Base-by-base conservation (phyloP, 1,139 yeast genomes). In the Taphrina flavorubra region DNA sequence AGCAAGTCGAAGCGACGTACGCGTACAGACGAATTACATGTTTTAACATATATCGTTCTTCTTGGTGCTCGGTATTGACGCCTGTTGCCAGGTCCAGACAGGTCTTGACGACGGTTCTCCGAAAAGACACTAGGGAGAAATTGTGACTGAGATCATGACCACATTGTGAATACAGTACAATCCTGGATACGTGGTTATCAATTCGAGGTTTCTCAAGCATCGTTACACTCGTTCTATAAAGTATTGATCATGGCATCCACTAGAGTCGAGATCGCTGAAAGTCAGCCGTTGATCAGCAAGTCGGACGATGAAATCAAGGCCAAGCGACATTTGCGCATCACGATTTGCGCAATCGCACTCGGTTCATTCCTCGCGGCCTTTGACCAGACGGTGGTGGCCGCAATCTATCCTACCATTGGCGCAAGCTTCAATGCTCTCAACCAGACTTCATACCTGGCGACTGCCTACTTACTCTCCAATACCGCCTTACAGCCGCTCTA, bases 401-500 rank as follows among this genome's bases (percentile, higher is more conserved):
- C 89, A 6, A 81, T 87, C 55, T 81, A 87, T 81, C 84, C 87
- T 36, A 84, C 81, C 70, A 86, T 87, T 63, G 87, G 89, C 2
- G 84, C 87, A 1, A 90, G 86, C 70, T 81, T 87, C 72, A 78
- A 85, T 62, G 86, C 83, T 39, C 76, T 86, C 57, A 83, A 84
- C 16, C 79, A 82, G 65, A 80, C 85, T 57, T 81, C 87, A 6
- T 85, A 88, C 87, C 83, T 86, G 42, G 89, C 87, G 3, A 84
- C 88, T 0, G 82, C 87, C 0, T 86, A 86, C 73, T 76, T 86
- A 60, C 77, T 86, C n/a, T 82, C 89, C 6, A 84, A 85, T 69
- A 84, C 88, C 0, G 86, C 88, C 1, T 84, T 86, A 73, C 90
- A 86, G 77, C 97, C 97, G 0, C 78, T 92, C 34, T 46, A 88